Evolutionary conservation across 2,329 filamentous ascomycete species (phyloP), one percentile per base, ranked within the genome.

Genomic region (Pestalotiopsis sp.): DNA sequence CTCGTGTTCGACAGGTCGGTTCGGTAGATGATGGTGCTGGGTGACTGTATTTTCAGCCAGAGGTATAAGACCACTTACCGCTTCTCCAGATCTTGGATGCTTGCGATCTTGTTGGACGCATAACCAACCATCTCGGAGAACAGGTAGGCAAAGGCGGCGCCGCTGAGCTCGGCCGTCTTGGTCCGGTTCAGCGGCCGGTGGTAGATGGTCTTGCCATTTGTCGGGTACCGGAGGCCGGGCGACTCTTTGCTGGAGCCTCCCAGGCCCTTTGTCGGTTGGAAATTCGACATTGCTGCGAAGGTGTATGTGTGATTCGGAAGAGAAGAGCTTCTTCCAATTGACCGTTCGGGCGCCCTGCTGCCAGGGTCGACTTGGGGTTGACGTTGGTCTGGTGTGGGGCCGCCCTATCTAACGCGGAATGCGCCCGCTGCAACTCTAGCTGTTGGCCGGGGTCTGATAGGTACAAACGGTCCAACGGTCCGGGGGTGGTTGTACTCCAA

Each of bases 101-200:
- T 94, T 72, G 92, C 96, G 66, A 98, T 95, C 70, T 93, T 87
- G 75, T 91, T 88, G 79, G 98, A 96, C 73, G 96, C 95, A 80
- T 98, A 98, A 75, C 90, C 91, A 63, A 99, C 94, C 92, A 98
- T 97, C 83, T 98, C 95, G 69, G 92, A 91, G 78, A 99, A 98
- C 68, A 99, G 86, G 80, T 97, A 98, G 56, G 96, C 95, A 81
- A 99, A 98, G 81, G 93, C 94, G 11, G 96, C 89, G 77, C 97
- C 92, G 79, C 94, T 97, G 72, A 97, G 89, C 84, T 98, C 95
- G 68, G 92, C 88, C 74, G 92, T 93, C 79, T 94, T 93, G 74
- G 91, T 92, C 71, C 96, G 92, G 81, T 98, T 98, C 70, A 98
- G 85, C 70, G 97, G 94, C 66, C 96, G 89, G 84, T 98, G 94